Percentiles rank a stretch among this genome's conserved stretches.
These are phyloP conservation scores for Hippophae rhamnoides DNA, from an alignment of 306 rosid genomes.

Conservation along the genomic window DNA sequence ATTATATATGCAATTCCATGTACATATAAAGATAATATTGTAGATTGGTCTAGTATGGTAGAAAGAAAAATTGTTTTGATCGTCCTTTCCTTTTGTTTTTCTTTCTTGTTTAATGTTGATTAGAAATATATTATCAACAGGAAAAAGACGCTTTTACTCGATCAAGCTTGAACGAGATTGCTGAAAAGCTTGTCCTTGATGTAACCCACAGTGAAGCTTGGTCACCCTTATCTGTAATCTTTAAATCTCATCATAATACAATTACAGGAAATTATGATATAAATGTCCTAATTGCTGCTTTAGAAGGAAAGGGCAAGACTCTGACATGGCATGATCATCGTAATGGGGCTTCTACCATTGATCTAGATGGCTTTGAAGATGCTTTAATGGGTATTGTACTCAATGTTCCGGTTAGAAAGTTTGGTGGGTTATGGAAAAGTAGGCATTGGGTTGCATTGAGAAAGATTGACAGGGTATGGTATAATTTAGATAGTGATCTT, in stretches of 20 bases:
- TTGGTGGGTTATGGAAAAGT: conserved; percentile 70
- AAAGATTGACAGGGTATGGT: conserved; percentile 60
- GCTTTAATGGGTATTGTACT: conserved; percentile 77
- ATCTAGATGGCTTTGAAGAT: conserved; percentile 50
- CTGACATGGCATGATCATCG: conserved; percentile 73
- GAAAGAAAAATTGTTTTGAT: too few relatives aligned
- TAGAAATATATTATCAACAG: conserved; percentile 28
- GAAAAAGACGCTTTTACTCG: conserved; percentile 55
- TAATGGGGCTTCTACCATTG: conserved; percentile 52
- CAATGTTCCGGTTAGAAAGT: conserved; percentile 50
- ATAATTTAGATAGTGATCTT: conserved; percentile 85
- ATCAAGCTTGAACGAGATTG: conserved; percentile 51
- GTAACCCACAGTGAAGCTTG: conserved; percentile 38
- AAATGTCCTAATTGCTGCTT: conserved; percentile 71
- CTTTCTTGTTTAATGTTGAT: too few relatives aligned
- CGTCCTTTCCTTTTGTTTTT: too few relatives aligned
- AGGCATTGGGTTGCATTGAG: conserved; percentile 83
- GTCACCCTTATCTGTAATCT: conserved; percentile 51
- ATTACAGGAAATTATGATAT: conserved; percentile 86
- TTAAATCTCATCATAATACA: conserved; percentile 73
- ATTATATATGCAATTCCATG: too few relatives aligned
- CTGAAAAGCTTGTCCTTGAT: conserved; percentile 51
- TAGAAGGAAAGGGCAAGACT: conserved; percentile 65
- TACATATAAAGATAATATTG: too few relatives aligned
- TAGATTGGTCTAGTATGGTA: too few relatives aligned